Conservation (phyloP, 768 basidiomycete species). For the Trametes cinnabarina region DNA sequence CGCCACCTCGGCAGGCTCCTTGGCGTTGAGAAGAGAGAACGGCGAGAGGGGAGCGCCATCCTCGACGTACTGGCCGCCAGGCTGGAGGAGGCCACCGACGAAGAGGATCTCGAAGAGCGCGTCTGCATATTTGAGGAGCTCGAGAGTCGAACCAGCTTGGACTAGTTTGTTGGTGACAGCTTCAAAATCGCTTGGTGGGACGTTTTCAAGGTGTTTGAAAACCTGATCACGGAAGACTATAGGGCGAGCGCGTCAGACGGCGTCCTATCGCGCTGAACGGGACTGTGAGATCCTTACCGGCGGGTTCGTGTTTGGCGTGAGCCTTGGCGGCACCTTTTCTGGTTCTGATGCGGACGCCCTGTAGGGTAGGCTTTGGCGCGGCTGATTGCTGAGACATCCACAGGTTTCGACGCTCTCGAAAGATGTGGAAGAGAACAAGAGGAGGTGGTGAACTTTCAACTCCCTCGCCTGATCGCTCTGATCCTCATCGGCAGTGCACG, state of each 20-base stretch:
- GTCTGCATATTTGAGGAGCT: constrained; percentile 96
- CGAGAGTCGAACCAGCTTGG: constrained; percentile 89
- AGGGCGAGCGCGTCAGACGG: constrained; percentile 3
- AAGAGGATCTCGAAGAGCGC: constrained; percentile 94
- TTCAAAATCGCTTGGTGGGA: constrained; percentile 79
- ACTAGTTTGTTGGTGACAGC: constrained; percentile 78
- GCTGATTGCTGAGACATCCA: constrained; percentile 92
- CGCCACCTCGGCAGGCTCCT: constrained; percentile 72
- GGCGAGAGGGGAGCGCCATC: constrained; percentile 83
- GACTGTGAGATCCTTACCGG: constrained; percentile 43
- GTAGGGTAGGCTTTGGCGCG: constrained; percentile 83
- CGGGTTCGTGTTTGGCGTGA: constrained; percentile 89
- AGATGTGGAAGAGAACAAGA: constrained; percentile 27
- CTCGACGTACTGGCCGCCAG: constrained; percentile 89
- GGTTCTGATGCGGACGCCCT: constrained; percentile 91
- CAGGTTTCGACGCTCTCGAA: constrained; percentile 44
- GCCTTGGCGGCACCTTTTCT: constrained; percentile 92
- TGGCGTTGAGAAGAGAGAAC: constrained; percentile 83
- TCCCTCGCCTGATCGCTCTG: constrained; percentile 1
- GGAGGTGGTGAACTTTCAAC: background rate
- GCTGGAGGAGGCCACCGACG: constrained; percentile 94
- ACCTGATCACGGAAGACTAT: constrained; percentile 92
- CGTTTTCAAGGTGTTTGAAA: constrained; percentile 85
- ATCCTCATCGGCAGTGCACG: background rate
- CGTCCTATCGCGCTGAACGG: background rate